phyloP scores from a whole-genome alignment of 2,329 filamentous ascomycete genomes.

The Claviceps sp. region DNA sequence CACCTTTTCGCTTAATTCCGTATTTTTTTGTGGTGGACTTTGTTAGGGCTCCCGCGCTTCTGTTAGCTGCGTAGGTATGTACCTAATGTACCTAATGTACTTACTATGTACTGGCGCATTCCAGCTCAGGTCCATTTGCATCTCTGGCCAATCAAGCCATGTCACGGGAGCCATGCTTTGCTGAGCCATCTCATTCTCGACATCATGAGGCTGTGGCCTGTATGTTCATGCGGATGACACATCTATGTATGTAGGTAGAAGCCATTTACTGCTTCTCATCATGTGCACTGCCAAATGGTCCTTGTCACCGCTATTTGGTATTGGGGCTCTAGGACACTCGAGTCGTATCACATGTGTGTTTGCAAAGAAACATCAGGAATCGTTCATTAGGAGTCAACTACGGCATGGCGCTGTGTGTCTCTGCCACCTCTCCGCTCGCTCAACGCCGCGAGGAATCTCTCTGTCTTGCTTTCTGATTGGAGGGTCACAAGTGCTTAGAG shows the following conservation, averaged over 20 bases:
- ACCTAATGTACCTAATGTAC: too few species aligned
- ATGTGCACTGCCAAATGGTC: too few species aligned
- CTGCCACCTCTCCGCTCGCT: neutral
- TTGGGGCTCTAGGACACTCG: too few species aligned
- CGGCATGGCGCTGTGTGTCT: conserved; percentile 4
- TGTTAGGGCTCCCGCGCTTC: conserved; percentile 12
- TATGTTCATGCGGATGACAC: too few species aligned
- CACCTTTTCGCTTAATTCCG: conserved; percentile 11
- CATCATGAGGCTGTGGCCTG: too few species aligned
- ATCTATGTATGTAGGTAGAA: too few species aligned
- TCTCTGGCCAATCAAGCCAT: neutral
- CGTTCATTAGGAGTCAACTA: neutral
- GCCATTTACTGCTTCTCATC: too few species aligned
- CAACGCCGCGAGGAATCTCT: neutral
- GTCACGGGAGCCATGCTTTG: too few species aligned
- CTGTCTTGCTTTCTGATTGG: neutral
- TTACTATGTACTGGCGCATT: neutral
- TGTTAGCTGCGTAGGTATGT: neutral
- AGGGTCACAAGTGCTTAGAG: neutral
- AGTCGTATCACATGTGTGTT: too few species aligned
- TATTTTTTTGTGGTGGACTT: conserved; percentile 13
- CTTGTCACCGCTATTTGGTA: too few species aligned
- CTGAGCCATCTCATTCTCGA: too few species aligned
- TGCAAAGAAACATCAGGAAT: too few species aligned
- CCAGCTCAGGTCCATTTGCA: neutral